These are phyloP conservation scores for Xanthoceras sorbifolium DNA, from an alignment of 345 rosid species.

Conservation along the genomic window DNA sequence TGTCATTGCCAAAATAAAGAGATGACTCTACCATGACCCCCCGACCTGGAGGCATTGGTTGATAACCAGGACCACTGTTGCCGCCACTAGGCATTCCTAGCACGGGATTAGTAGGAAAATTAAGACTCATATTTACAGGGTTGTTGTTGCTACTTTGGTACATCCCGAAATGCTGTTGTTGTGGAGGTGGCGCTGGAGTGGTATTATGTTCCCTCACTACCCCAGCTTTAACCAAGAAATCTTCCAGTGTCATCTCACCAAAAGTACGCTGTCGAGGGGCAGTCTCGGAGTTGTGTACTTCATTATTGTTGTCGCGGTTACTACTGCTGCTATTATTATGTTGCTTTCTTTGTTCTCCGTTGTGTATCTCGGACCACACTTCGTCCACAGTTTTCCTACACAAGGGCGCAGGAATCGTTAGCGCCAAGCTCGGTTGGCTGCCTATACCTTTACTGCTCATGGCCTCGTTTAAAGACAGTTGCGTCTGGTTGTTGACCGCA, in stretches of 20 bases:
- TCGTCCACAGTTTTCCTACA: conserved; percentile 89
- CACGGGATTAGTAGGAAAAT: conserved; percentile 30
- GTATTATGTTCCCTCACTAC: conserved; percentile 59
- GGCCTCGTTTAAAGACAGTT: background rate
- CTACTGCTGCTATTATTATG: conserved; percentile 1
- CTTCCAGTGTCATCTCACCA: conserved; percentile 92
- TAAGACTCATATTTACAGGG: conserved; percentile 28
- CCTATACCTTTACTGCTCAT: conserved; percentile 16
- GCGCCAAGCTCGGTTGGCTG: conserved; percentile 59
- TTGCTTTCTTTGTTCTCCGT: conserved; percentile 30
- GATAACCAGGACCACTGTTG: conserved; percentile 22
- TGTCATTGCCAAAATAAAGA: conserved; percentile 32
- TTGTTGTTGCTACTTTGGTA: conserved; percentile 36
- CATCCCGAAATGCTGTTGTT: conserved; percentile 47
- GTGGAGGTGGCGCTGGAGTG: conserved; percentile 22
- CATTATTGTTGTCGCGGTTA: conserved; percentile 11
- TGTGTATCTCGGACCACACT: conserved; percentile 90
- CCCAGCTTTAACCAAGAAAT: conserved; percentile 86
- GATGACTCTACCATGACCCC: conserved; percentile 37
- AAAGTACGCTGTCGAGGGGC: conserved; percentile 62
- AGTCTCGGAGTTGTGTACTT: conserved; percentile 32
- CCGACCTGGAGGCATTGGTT: conserved; percentile 30
- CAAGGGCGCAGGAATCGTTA: conserved; percentile 60
- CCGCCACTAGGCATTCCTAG: conserved; percentile 23
- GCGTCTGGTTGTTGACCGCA: background rate